Conservation (phyloP, 1,139 yeast genomes). For the Geotrichum citri-aurantii region DNA sequence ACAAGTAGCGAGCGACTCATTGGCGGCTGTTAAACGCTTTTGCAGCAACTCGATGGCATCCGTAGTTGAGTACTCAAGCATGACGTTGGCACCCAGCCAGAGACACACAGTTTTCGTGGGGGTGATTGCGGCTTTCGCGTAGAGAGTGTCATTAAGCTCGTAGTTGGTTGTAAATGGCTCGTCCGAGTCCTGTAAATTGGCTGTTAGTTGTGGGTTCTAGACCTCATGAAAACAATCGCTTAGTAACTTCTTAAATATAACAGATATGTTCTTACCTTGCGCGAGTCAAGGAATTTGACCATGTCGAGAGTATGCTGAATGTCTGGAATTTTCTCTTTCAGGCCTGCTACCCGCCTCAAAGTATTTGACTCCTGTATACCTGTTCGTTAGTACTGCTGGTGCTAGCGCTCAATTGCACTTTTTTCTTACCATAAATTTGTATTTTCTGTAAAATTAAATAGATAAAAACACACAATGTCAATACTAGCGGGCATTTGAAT, state of each 20-base stretch:
- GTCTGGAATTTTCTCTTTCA: slow-evolving; percentile 79
- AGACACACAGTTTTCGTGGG: slow-evolving; percentile 64
- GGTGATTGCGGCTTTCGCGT: slow-evolving; percentile 68
- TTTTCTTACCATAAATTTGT: slow-evolving; percentile 59
- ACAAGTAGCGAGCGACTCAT: slow-evolving; percentile 52
- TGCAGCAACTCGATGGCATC: slow-evolving; percentile 74
- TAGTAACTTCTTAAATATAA: not conserved
- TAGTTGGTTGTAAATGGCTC: slow-evolving; percentile 62
- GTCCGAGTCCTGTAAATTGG: slow-evolving; percentile 34
- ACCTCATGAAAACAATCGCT: not conserved
- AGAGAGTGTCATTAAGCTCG: slow-evolving; percentile 88
- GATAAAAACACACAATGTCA: not conserved
- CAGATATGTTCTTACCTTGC: slow-evolving; percentile 31
- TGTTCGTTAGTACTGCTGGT: not conserved
- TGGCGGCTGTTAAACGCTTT: slow-evolving; percentile 58
- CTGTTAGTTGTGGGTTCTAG: not conserved
- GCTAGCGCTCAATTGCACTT: not conserved
- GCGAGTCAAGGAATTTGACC: slow-evolving; percentile 53
- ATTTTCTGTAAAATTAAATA: slow-evolving; percentile 42
- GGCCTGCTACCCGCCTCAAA: slow-evolving; percentile 57
- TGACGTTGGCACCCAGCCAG: slow-evolving; percentile 94
- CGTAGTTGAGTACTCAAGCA: slow-evolving; percentile 87
- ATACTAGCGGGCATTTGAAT: not conserved
- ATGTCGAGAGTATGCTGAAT: slow-evolving; percentile 75
- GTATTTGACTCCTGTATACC: slow-evolving; percentile 51